These are phyloP conservation scores for Cryphonectria nitschkei DNA, from an alignment of 2,329 filamentous ascomycete genomes.

Conservation along the genomic window DNA sequence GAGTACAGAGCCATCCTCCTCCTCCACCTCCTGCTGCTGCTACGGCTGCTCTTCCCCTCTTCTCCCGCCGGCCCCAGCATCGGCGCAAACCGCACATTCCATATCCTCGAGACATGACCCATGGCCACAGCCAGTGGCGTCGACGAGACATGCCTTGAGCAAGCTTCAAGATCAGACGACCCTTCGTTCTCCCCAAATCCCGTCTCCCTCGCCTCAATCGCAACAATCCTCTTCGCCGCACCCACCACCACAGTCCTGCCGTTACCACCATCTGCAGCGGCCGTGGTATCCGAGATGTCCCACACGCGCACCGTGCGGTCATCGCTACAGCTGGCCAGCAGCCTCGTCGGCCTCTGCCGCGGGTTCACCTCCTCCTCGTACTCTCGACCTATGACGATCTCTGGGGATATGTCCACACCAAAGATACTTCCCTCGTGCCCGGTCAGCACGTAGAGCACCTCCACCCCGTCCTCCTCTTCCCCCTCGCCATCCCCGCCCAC, in stretches of 20 bases:
- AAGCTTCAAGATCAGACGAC: slow-evolving; percentile 33
- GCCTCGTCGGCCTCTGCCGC: slow-evolving; percentile 45
- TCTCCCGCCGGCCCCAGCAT: slow-evolving; percentile 2
- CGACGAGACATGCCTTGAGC: slow-evolving; percentile 33
- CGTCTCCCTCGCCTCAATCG: slow-evolving; percentile 55
- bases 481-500: slow-evolving; percentile 32
- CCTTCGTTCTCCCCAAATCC: slow-evolving; percentile 59
- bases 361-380: neutral
- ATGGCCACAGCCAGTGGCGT: slow-evolving; percentile 71
- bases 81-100: slow-evolving; percentile 71
- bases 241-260: neutral
- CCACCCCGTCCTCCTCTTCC: slow-evolving; percentile 33
- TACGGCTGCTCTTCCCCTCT: neutral
- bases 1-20: slow-evolving; percentile 57
- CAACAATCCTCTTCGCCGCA: neutral
- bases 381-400: slow-evolving; percentile 41
- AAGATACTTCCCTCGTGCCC: slow-evolving; percentile 94
- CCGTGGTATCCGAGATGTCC: slow-evolving; percentile 67
- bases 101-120: slow-evolving; percentile 89
- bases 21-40: neutral
- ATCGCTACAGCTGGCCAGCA: slow-evolving; percentile 93
- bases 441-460: slow-evolving; percentile 58
- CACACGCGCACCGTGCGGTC: slow-evolving; percentile 88
- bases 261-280: slow-evolving; percentile 34
- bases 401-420: slow-evolving; percentile 76